Evolutionary conservation across 2,329 filamentous ascomycete genomes (phyloP).

Genomic region (Sporothrix euskadiensis): DNA sequence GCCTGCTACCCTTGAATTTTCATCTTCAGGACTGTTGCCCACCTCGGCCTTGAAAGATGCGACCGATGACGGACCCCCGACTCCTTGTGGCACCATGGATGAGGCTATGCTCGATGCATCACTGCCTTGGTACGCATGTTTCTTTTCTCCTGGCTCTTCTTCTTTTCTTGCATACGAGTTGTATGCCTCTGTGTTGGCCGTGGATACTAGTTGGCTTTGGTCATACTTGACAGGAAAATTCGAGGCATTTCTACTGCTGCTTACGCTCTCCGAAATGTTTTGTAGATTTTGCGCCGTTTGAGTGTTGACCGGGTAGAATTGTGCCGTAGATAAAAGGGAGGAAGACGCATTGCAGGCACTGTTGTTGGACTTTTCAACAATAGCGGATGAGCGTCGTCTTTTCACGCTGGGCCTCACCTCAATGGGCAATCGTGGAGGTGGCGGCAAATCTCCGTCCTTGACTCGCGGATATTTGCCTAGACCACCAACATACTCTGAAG

Average conservation of each 20-base stretch:
- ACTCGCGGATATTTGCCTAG: conserved; percentile 67
- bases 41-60: conserved; percentile 32
- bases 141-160: conserved; percentile 35
- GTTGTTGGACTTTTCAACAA: background rate
- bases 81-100: conserved; percentile 42
- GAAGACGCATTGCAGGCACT: background rate
- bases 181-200: conserved; percentile 1
- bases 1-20: background rate
- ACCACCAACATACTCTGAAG: conserved; percentile 84
- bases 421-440: conserved; percentile 31
- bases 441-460: conserved; percentile 43
- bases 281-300: background rate
- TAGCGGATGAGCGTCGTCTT: background rate
- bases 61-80: conserved; percentile 38
- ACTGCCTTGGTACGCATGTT: conserved; percentile 40
- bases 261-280: background rate
- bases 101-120: conserved; percentile 46
- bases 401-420: conserved; percentile 26
- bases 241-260: background rate
- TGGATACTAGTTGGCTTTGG: background rate
- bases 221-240: background rate
- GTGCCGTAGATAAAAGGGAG: too few species aligned
- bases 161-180: conserved; percentile 33
- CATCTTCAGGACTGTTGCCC: conserved; percentile 34
- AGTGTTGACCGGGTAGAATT: background rate